Evolutionary conservation across 2,329 filamentous ascomycete genomes (phyloP), one percentile per base, ranked within the genome.

Genomic region (Nigrospora osmanthi): DNA sequence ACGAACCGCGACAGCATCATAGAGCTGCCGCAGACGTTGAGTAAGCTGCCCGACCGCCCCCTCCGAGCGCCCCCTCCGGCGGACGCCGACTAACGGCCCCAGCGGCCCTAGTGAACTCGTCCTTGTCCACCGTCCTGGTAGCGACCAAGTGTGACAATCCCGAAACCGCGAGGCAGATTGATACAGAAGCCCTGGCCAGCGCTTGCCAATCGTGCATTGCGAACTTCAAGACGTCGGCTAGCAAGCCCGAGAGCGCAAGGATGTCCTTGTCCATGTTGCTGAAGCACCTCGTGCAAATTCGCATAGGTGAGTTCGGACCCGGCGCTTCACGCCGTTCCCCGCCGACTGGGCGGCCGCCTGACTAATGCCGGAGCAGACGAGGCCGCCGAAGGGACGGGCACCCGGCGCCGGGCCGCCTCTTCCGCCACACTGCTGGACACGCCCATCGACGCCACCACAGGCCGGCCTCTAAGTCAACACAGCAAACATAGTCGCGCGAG

Each of bases 131-230:
- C 43, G 76, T 91, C 50, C 76, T 96, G 36, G 87, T 94, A 42
- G 88, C 89, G 45, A 91, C 84, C 63, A 96, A 96, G 72, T 95
- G 88, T 70, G 91, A 96, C 63, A 78, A 81, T 42, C 81, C 84
- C 40, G 78, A 83, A 50, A 75, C 78, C 47, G 71, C 80, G 47
- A 82, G 85, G 58, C 78, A 88, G 59, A 73, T 94, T 45, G 81
- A 91, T 57, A 78, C 84, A 13, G 73, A 80, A 28, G 76, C 70
- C 45, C 75, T 93, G 37, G 69, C 76, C 39, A 65, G 64, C 46
- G 82, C 78, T 52, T 87, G 85, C 54, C 76, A 84, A 48, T 75
- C 84, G 14, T 85, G 80, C 54, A 75, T 91, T 49, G 79, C 81
- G 49, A 80, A 84, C 44, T 85, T 89, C 60, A 84, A 86, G 59